These are phyloP conservation scores for Marasmius oreades DNA, from an alignment of 1,284 basidiomycete species.

Conservation along the genomic window DNA sequence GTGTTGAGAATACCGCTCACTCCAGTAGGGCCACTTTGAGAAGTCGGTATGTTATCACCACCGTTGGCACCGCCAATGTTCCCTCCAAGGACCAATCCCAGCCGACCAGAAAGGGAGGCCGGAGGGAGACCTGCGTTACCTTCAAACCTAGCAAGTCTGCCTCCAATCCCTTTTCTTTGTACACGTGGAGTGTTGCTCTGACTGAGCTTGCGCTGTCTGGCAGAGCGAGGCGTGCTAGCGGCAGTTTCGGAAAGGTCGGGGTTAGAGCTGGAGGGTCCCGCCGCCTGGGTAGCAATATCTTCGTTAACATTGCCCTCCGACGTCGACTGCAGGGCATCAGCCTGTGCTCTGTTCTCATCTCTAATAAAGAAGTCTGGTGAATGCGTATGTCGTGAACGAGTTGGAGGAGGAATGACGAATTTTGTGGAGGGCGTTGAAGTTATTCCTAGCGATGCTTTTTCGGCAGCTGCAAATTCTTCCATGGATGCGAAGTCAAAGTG, in stretches of 20 bases:
- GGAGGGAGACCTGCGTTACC: constrained; percentile 48
- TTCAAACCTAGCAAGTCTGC: constrained; percentile 93
- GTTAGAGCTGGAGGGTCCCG: background rate
- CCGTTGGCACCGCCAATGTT: background rate
- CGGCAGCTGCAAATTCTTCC: constrained; percentile 77
- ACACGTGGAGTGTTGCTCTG: constrained; percentile 59
- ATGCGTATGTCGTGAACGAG: background rate
- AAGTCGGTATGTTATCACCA: constrained; percentile 15
- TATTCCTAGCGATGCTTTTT: constrained; percentile 60
- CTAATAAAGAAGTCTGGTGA: background rate
- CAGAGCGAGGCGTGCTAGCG: background rate
- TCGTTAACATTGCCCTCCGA: background rate
- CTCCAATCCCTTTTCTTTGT: constrained; percentile 65
- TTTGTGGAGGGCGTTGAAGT: constrained; percentile 29
- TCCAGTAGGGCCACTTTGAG: constrained; percentile 16
- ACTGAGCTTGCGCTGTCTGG: constrained; percentile 80
- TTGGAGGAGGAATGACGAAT: constrained; percentile 12
- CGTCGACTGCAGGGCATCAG: background rate
- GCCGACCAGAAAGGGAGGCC: constrained; percentile 39
- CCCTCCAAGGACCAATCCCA: constrained; percentile 30
- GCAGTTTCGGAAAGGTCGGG: background rate
- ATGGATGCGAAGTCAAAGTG: constrained; percentile 77
- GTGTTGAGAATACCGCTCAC: constrained; percentile 38
- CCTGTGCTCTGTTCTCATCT: background rate
- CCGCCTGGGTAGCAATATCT: background rate